These are phyloP conservation scores for Cicer bijugum DNA, from an alignment of 306 rosid species.

Conservation along the genomic window DNA sequence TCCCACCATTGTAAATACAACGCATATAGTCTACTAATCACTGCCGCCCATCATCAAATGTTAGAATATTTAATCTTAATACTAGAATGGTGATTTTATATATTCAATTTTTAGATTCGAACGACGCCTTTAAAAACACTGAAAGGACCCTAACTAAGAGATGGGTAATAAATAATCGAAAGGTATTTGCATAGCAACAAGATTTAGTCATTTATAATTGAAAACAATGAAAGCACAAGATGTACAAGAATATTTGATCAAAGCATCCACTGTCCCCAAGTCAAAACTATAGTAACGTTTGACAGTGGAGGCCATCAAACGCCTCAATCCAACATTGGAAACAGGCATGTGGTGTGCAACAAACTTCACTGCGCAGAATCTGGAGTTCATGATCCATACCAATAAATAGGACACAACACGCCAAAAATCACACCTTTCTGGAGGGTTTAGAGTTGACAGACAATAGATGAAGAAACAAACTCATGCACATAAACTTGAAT, in stretches of 20 bases:
- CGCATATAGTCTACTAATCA: too few relatives aligned
- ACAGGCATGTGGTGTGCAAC: slow-evolving; percentile 25
- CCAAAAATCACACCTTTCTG: slow-evolving; percentile 37
- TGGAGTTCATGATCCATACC: slow-evolving; percentile 46
- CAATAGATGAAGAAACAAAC: slow-evolving; percentile 32
- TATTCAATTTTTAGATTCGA: too few relatives aligned
- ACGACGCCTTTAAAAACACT: too few relatives aligned
- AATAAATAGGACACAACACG: slow-evolving; percentile 33
- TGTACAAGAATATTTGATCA: slow-evolving; percentile 29
- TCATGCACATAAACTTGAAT: slow-evolving; percentile 29
- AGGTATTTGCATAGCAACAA: background rate
- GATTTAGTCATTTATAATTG: slow-evolving; percentile 22
- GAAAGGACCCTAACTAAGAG: too few relatives aligned
- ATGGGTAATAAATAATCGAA: background rate
- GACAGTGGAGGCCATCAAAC: slow-evolving; percentile 29
- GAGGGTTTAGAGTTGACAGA: slow-evolving; percentile 21
- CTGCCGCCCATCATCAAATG: too few relatives aligned
- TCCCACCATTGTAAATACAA: too few relatives aligned
- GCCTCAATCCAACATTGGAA: slow-evolving; percentile 38
- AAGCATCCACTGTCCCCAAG: slow-evolving; percentile 34
- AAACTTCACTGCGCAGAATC: slow-evolving; percentile 34
- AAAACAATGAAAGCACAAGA: slow-evolving; percentile 29
- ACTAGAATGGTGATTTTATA: too few relatives aligned
- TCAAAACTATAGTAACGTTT: slow-evolving; percentile 28
- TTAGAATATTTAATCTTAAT: too few relatives aligned